Evolutionary conservation across 2,329 filamentous ascomycete species (phyloP).

Genomic region (Aspergillus hortae): DNA sequence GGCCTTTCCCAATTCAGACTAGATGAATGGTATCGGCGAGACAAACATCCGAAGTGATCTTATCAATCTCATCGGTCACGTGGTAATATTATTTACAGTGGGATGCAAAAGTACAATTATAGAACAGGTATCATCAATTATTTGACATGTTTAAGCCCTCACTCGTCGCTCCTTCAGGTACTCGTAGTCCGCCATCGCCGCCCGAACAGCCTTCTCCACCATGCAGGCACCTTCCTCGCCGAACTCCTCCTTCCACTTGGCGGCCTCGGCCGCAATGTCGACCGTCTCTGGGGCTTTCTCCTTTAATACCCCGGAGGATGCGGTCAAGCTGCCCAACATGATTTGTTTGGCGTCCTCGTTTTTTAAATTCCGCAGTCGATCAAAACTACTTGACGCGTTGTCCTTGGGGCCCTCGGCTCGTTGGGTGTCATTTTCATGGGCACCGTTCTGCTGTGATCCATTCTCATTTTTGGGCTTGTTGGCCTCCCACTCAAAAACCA

Average conservation of each 20-base stretch:
- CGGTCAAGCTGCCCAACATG: slow-evolving; percentile 26
- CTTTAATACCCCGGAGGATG: slow-evolving; percentile 32
- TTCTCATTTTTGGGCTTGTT: slow-evolving; percentile 1
- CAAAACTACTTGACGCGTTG: neutral
- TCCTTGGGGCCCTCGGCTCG: slow-evolving; percentile 7
- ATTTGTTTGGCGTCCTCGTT: slow-evolving; percentile 4
- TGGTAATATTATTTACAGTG: neutral
- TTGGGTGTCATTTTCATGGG: too few relatives aligned
- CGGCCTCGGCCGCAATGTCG: slow-evolving; percentile 30
- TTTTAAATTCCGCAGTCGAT: too few relatives aligned
- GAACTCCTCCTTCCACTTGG: slow-evolving; percentile 37
- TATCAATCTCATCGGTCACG: neutral
- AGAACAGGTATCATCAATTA: neutral
- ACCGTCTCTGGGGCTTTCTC: slow-evolving; percentile 26
- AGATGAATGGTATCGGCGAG: neutral
- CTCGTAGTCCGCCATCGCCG: slow-evolving; percentile 40
- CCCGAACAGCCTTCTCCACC: slow-evolving; percentile 24
- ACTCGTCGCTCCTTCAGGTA: slow-evolving; percentile 29
- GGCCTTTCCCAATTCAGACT: neutral
- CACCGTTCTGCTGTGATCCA: neutral
- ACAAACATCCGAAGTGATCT: neutral
- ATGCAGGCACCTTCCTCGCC: slow-evolving; percentile 23
- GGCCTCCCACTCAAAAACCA: slow-evolving; percentile 33
- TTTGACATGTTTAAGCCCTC: slow-evolving; percentile 1
- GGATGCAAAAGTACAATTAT: too few relatives aligned